Evolutionary conservation across 108 stramenopile species (phyloP).

Genomic region (Mediolabrus comicus): DNA sequence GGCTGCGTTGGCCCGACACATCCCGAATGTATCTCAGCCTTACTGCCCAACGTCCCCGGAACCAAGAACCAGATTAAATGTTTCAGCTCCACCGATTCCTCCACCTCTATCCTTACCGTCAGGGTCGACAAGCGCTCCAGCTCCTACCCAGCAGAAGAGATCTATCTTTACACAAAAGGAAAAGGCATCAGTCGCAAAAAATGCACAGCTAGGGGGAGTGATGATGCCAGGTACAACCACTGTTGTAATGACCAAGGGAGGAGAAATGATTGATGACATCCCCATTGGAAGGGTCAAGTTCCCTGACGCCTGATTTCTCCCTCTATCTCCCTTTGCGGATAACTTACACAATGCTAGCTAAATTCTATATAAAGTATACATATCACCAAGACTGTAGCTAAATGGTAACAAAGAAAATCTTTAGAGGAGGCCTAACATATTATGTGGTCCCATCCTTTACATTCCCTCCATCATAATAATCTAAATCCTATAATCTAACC

Average conservation of each 20-base stretch:
- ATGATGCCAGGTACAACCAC: constrained; percentile 24
- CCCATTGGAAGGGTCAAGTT: constrained; percentile 16
- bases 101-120: constrained; percentile 15
- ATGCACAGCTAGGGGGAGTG: constrained; percentile 2
- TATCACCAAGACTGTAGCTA: neutral
- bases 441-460: constrained; percentile 16
- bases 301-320: neutral
- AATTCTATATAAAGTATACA: neutral
- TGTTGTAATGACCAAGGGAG: constrained; percentile 21
- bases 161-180: constrained; percentile 26
- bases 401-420: neutral
- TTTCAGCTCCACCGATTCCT: neutral
- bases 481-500: neutral
- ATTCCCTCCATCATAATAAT: constrained; percentile 2
- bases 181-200: constrained; percentile 10
- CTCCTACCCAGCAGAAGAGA: constrained; percentile 2
- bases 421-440: neutral
- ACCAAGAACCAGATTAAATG: neutral
- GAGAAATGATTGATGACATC: constrained; percentile 32
- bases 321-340: no score
- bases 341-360: neutral
- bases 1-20: constrained; percentile 5
- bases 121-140: constrained; percentile 1
- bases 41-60: constrained; percentile 4
- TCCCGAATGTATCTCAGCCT: constrained; percentile 10